Conservation (phyloP, 345 rosid species). For the Erucastrum elatum region DNA sequence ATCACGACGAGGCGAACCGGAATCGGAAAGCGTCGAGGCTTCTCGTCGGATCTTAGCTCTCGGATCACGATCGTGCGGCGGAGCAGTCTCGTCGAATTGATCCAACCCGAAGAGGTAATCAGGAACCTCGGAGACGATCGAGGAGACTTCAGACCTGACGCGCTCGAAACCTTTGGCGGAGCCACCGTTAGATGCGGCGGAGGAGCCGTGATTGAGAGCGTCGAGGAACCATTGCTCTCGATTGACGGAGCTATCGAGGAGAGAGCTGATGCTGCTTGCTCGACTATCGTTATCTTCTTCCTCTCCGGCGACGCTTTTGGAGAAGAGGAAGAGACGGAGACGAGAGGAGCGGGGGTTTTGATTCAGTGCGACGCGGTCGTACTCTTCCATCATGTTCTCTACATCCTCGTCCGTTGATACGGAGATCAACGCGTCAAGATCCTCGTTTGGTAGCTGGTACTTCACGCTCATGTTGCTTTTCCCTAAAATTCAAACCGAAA, state of each 20-base stretch:
- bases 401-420: conserved; percentile 93
- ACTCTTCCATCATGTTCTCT: conserved; percentile 98
- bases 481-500: conserved; percentile 41
- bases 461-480: conserved; percentile 63
- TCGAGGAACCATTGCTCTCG: conserved; percentile 93
- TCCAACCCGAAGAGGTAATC: conserved; percentile 91
- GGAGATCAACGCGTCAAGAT: conserved; percentile 92
- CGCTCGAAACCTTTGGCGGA: conserved; percentile 58
- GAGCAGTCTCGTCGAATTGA: conserved; percentile 58
- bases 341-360: conserved; percentile 75
- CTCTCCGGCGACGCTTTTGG: conserved; percentile 45
- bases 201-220: conserved; percentile 66
- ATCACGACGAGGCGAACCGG: conserved; percentile 85
- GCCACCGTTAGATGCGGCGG: conserved; percentile 27
- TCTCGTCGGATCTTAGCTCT: conserved; percentile 57
- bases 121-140: conserved; percentile 82
- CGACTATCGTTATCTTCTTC: conserved; percentile 60
- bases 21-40: conserved; percentile 65
- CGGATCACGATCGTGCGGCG: conserved; percentile 51
- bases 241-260: conserved; percentile 77
- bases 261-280: conserved; percentile 77
- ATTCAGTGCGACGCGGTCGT: conserved; percentile 72
- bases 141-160: conserved; percentile 79
- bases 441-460: conserved; percentile 95
- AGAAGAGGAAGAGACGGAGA: conserved; percentile 80